Evolutionary conservation across 2,329 filamentous ascomycete genomes (phyloP).

Genomic region (Fusarium drepaniforme): DNA sequence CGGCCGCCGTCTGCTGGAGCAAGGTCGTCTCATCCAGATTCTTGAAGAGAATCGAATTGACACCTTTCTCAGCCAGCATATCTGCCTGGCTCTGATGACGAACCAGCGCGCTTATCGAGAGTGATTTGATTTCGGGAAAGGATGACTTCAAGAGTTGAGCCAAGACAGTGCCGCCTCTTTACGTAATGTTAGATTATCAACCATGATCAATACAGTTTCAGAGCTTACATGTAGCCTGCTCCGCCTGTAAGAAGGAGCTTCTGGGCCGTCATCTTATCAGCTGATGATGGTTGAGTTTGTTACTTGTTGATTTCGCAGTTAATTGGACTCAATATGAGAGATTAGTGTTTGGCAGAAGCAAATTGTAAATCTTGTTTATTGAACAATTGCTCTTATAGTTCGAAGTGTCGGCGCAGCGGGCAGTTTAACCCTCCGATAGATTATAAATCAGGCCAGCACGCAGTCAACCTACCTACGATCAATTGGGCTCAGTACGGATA

Average conservation of each 20-base stretch:
- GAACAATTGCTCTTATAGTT: background rate
- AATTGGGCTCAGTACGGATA: too few species aligned
- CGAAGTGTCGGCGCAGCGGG: background rate
- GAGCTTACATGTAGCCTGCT: background rate
- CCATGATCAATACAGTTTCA: background rate
- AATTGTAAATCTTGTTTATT: background rate
- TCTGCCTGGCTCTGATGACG: slow-evolving; percentile 45
- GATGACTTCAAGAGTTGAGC: slow-evolving; percentile 36
- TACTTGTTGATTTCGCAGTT: background rate
- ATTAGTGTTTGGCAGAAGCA: background rate
- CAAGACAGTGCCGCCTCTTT: slow-evolving; percentile 44
- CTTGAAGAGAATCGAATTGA: slow-evolving; percentile 40
- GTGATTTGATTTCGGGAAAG: slow-evolving; percentile 26
- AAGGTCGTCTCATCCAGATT: slow-evolving; percentile 41
- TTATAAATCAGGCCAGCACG: background rate
- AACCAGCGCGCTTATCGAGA: slow-evolving; percentile 40
- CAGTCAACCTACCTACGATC: too few species aligned
- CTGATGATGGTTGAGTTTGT: background rate
- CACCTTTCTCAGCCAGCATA: slow-evolving; percentile 30
- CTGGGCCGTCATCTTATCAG: background rate
- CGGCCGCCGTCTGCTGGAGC: slow-evolving; percentile 35
- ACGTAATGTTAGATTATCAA: background rate
- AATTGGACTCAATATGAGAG: background rate
- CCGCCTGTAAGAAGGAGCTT: background rate
- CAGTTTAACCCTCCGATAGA: background rate